Evolutionary conservation across 2,329 filamentous ascomycete species (phyloP).

Genomic region (Fonsecaea erecta): DNA sequence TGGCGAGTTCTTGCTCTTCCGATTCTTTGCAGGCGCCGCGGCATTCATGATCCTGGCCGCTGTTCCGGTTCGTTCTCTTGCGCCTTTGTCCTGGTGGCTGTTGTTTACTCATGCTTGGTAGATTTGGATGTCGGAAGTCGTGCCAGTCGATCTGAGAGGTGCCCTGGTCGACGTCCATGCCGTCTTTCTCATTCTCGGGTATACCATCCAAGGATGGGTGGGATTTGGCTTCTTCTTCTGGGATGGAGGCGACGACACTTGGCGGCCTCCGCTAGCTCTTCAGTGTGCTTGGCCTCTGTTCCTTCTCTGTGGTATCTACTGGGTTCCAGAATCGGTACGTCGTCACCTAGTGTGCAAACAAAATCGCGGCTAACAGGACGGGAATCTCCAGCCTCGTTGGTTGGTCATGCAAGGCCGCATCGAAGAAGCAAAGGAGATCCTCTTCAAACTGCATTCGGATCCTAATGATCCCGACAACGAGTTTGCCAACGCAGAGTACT

Average conservation of each 20-base stretch:
- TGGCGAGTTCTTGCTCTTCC: slow-evolving; percentile 33
- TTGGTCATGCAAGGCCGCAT: slow-evolving; percentile 34
- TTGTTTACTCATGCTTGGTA: not conserved
- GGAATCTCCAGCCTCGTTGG: slow-evolving; percentile 27
- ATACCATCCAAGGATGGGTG: slow-evolving; percentile 34
- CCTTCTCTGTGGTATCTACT: slow-evolving; percentile 31
- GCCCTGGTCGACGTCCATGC: slow-evolving; percentile 34
- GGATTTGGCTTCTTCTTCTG: slow-evolving; percentile 36
- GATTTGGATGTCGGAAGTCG: slow-evolving; percentile 35
- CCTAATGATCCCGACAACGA: slow-evolving; percentile 25
- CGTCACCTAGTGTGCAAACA: not conserved
- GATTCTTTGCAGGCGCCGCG: slow-evolving; percentile 32
- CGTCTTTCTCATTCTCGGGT: slow-evolving; percentile 31
- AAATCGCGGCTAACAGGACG: not conserved
- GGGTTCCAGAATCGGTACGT: slow-evolving; percentile 1
- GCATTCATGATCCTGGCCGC: slow-evolving; percentile 36
- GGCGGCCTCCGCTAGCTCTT: slow-evolving; percentile 34
- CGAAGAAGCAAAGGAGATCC: slow-evolving; percentile 31
- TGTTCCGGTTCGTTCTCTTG: slow-evolving; percentile 39
- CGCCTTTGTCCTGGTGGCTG: slow-evolving; percentile 42
- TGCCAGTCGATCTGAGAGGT: slow-evolving; percentile 30
- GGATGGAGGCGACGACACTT: slow-evolving; percentile 31
- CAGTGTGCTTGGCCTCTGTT: slow-evolving; percentile 29
- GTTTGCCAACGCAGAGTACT: slow-evolving; percentile 31
- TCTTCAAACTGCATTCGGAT: slow-evolving; percentile 29